These are phyloP conservation scores for Penicillium sp. DNA, from an alignment of 2,329 filamentous ascomycete genomes.

Conservation along the genomic window DNA sequence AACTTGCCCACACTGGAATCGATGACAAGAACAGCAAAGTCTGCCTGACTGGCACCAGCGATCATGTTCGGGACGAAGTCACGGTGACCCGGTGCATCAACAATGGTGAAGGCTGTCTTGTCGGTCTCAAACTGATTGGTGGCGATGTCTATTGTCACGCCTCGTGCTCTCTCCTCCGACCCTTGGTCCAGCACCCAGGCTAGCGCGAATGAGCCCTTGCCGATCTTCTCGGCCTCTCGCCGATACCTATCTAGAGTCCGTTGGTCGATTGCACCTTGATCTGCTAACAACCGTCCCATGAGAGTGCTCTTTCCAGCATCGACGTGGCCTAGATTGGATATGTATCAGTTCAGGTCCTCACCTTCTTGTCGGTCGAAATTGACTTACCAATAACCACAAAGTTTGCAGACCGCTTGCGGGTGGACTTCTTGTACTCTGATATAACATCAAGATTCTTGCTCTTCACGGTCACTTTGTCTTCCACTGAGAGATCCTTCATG, in stretches of 20 bases:
- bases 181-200: slow-evolving; percentile 97
- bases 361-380: slow-evolving; percentile 27
- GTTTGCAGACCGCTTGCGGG: slow-evolving; percentile 76
- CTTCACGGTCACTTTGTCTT: slow-evolving; percentile 54
- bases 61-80: slow-evolving; percentile 99
- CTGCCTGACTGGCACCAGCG: slow-evolving; percentile 89
- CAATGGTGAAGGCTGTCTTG: slow-evolving; percentile 82
- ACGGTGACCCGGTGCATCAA: slow-evolving; percentile 90
- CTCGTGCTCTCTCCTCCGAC: slow-evolving; percentile 80
- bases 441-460: slow-evolving; percentile 82
- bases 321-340: slow-evolving; percentile 68
- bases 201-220: slow-evolving; percentile 92
- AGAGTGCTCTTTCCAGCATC: slow-evolving; percentile 97
- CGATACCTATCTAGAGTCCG: slow-evolving; percentile 83
- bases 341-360: slow-evolving; percentile 20
- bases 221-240: slow-evolving; percentile 84
- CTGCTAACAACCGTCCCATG: slow-evolving; percentile 90
- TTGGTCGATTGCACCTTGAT: slow-evolving; percentile 83
- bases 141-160: slow-evolving; percentile 95
- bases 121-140: slow-evolving; percentile 92
- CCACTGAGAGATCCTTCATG: slow-evolving; percentile 49
- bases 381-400: slow-evolving; percentile 82
- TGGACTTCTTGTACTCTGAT: slow-evolving; percentile 71
- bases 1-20: slow-evolving; percentile 89
- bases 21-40: slow-evolving; percentile 92